These are phyloP conservation scores for Coix lacrymajobi DNA, from an alignment of 176 grass and related monocot genomes.

Conservation along the genomic window DNA sequence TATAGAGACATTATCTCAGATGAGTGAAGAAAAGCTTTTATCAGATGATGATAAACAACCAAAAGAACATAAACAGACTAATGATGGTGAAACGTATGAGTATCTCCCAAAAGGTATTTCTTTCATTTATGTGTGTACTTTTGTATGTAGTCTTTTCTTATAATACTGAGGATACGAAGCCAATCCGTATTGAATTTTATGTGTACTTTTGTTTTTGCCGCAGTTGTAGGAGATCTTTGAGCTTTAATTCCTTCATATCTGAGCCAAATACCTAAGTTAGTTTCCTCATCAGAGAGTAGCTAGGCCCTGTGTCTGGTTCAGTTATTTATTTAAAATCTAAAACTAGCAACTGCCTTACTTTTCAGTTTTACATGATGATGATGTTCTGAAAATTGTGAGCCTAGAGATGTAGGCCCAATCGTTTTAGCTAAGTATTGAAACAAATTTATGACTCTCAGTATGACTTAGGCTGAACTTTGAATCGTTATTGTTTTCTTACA, in stretches of 20 bases:
- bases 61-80: no score
- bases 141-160: no score
- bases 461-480: conserved; percentile 1
- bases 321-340: not conserved
- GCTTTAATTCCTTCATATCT: not conserved
- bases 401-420: not conserved
- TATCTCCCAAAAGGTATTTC: no score
- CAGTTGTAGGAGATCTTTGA: not conserved
- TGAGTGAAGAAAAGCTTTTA: no score
- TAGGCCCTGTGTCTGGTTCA: not conserved
- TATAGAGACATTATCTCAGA: no score
- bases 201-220: not conserved
- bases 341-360: not conserved
- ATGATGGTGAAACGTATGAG: no score
- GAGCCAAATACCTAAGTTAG: not conserved
- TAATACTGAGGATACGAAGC: no score
- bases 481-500: not conserved
- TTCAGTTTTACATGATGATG: not conserved
- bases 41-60: no score
- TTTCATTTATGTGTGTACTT: no score
- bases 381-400: not conserved
- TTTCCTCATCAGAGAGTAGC: not conserved
- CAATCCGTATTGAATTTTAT: no score
- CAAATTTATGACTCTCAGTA: not conserved
- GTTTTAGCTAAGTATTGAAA: not conserved